Conservation (phyloP, 2,329 filamentous ascomycete genomes). For the Akanthomyces muscarius region DNA sequence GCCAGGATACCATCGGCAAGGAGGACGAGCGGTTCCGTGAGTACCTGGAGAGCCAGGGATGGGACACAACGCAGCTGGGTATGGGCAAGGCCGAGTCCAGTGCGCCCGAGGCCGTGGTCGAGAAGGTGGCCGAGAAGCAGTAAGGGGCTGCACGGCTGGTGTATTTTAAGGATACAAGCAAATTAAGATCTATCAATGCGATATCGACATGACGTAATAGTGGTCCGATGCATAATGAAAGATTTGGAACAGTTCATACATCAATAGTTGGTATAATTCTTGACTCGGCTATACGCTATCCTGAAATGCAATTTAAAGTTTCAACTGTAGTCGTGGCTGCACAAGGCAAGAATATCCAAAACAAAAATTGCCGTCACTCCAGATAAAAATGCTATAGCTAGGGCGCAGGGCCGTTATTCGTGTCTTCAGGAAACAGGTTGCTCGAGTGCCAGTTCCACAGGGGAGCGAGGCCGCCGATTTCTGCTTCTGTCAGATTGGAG, state of each 20-base stretch:
- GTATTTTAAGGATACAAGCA: no score
- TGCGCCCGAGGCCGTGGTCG: neutral
- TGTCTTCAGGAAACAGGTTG: constrained; percentile 23
- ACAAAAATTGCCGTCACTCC: neutral
- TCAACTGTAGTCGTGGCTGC: neutral
- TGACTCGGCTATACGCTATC: neutral
- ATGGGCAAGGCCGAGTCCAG: constrained; percentile 30
- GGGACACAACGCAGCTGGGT: constrained; percentile 60
- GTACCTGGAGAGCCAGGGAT: constrained; percentile 72
- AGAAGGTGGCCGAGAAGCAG: neutral
- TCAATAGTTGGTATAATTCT: neutral
- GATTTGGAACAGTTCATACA: no score
- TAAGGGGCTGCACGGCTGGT: neutral
- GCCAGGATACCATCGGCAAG: constrained; percentile 76
- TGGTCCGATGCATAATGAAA: no score
- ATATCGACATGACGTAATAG: no score
- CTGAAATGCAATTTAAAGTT: neutral
- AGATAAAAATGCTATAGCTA: neutral
- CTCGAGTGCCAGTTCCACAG: constrained; percentile 25
- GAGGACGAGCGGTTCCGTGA: constrained; percentile 74
- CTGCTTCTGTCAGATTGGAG: constrained; percentile 22
- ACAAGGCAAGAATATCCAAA: neutral
- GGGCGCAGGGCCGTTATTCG: neutral
- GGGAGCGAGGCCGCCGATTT: constrained; percentile 24
- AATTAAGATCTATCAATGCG: no score